phyloP scores from a whole-genome alignment of 1,284 basidiomycete genomes.

The Puccinia hordei region DNA sequence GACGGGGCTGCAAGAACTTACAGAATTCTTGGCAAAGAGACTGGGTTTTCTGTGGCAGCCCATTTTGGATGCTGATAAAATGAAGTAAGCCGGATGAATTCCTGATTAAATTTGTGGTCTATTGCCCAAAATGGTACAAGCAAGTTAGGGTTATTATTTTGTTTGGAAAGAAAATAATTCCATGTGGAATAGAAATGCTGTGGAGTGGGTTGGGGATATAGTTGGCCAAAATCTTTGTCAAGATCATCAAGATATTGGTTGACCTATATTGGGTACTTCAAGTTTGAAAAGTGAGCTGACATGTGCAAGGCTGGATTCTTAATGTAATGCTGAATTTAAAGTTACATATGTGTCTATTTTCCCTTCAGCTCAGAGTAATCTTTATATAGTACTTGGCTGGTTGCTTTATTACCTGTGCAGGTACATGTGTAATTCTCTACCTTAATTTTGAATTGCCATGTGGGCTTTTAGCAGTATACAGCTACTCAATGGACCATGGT shows the following conservation, averaged over 20 bases:
- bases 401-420: too few species aligned
- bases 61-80: not conserved
- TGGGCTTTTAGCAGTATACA: too few species aligned
- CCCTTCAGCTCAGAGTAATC: too few species aligned
- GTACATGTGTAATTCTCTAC: too few species aligned
- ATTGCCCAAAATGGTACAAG: not conserved
- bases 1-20: not conserved
- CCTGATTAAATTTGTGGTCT: not conserved
- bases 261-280: not conserved
- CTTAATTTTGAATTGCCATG: too few species aligned
- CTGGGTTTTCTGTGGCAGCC: not conserved
- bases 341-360: too few species aligned
- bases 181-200: not conserved
- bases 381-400: too few species aligned
- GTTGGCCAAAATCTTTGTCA: not conserved
- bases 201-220: not conserved
- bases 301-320: too few species aligned
- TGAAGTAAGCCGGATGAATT: not conserved
- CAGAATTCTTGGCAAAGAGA: not conserved
- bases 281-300: not conserved
- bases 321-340: too few species aligned
- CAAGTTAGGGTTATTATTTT: too few species aligned
- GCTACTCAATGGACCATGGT: too few species aligned
- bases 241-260: not conserved
- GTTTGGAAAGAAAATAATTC: not conserved